Evolutionary conservation across 2,329 filamentous ascomycete genomes (phyloP), one percentile per base, ranked within the genome.

Genomic region (Leptographium procerum): DNA sequence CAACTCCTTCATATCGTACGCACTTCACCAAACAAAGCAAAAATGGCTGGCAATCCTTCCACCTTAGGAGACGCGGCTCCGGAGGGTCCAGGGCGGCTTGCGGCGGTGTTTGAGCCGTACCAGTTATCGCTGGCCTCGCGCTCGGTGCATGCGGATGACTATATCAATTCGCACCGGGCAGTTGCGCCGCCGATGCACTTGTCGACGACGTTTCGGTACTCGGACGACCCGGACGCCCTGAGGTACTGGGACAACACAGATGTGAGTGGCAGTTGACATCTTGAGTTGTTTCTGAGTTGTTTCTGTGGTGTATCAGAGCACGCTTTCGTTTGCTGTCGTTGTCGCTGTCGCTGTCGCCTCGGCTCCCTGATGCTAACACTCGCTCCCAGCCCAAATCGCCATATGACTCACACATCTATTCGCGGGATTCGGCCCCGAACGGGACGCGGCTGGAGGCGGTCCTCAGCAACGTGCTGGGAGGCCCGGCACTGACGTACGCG

Each of bases 101-200:
- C 62, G 13, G 63, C 67, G 24, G 68, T 68, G 22, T 71, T 72
- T 50, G 65, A 64, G 52, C 60, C 67, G 10, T 69, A 68, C 61
- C 61, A 70, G 60, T 72, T 82, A 55, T 77, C 83, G 5, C 74
- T 88, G 54, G 81, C 88, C 9, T 89, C 90, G 7, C 79, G 82
- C 58, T 82, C 87, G n/a, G 76, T 95, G 62, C 91, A 95, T 70
- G 89, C 87, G 62, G 91, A 95, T 67, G 86, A 95, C 73, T 77
- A 77, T 65, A 79, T 94, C 66, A 89, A 89, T 71, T 73, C 78
- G 36, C 82, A 88, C 64, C 78, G 84, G 55, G 90, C 94, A 68
- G 87, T 97, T 58, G 91, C 92, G 14, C 92, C 94, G 60, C 84
- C 92, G 4, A 78, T 97, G 68, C 92, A 97, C 70, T 84, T 95